Evolutionary conservation across 108 stramenopile species (phyloP), one percentile per base, ranked within the genome.

Genomic region (Nannochloropsis salina): DNA sequence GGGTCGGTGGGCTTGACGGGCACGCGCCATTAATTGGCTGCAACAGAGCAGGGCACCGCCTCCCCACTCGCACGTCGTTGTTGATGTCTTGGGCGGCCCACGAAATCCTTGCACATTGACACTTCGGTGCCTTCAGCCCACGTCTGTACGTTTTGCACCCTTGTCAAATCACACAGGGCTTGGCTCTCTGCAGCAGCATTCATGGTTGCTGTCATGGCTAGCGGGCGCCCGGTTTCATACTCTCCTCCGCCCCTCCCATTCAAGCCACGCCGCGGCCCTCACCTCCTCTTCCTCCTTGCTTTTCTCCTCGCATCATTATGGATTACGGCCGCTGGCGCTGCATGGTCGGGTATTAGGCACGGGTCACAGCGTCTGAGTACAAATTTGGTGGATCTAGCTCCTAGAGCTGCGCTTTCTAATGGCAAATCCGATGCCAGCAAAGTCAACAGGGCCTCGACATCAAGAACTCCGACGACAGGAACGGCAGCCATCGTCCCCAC

Each of bases 281-380:
- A n/a, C 61, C 61, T 74, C 61, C 61, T 74, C 61, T n/a, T 74
- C 61, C 61, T 74, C n/a, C 20, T 74, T n/a, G 20, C n/a, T n/a
- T 8, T 74, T n/a, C 1, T 74, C 4, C 3, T 74, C 5, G 61
- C 6, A 15, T 74, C 61, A n/a, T 74, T 2, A 74, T 74, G 61
- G 61, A 4, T n/a, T 74, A n/a, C 61, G 3, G 15, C 61, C 20
- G 61, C 61, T n/a, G 61, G 20, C 61, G 15, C 61, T 15, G 2
- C 61, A 6, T 74, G 15, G 61, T n/a, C 61, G 61, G 61, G 61
- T n/a, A n/a, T 74, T 15, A n/a, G 20, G n/a, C 61, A 74, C 15
- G 61, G 1, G 4, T 74, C 61, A 74, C 61, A 74, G n/a, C 20
- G 4, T 74, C 61, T 74, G 61, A 2, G 61, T n/a, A 74, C 15